Base-by-base conservation (phyloP, 1,284 basidiomycete genomes). In the Porodaedalea pini region DNA sequence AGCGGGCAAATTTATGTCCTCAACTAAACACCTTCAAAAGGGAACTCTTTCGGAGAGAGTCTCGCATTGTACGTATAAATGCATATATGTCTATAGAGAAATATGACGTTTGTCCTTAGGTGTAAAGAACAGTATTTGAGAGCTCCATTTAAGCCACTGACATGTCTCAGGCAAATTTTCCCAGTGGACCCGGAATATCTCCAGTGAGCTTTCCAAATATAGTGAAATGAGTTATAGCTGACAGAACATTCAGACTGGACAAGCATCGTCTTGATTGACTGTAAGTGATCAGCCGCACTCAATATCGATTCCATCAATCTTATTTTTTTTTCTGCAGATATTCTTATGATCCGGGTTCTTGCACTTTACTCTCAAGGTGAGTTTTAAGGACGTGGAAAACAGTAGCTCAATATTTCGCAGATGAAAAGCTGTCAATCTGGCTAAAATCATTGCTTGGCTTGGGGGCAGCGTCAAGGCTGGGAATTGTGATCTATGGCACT, bases 281-380 rank as follows among this genome's bases (percentile, higher is more conserved):
- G 53, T 54, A 41, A 53, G 37, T 25, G 10, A 8, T 44, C 41
- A 44, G 1, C 31, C 19, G 5, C 15, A 4, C 25, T 49, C 4
- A 43, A 5, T 51, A 10, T 17, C 3, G 25, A 5, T 37, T 19
- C 36, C 1, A n/a, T 15, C 15, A 7, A 7, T 15, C 13, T 4
- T n/a, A 3, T 11, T 21, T 6, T 36, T 23, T 17, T 19, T 43
- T 2, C 32, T 15, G 23, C 5, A 56, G 55, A 51, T 43, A 32
- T 56, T 17, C 55, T 56, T 8, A 23, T 51, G 34, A 49, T 56
- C n/a, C 49, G 55, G 7, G 55, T 56, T 13, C 37, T 50, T 13
- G 55, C 55, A 21, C 36, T 56, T 15, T 56, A 51, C 17, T 32
- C 10, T 7, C n/a, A 41, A 56, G 47, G 55, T 51, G 25, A 40